Percentiles rank a stretch among this genome's conserved stretches.
Conservation (phyloP, 2,329 filamentous ascomycete species). For the Diaporthe ampelina region DNA sequence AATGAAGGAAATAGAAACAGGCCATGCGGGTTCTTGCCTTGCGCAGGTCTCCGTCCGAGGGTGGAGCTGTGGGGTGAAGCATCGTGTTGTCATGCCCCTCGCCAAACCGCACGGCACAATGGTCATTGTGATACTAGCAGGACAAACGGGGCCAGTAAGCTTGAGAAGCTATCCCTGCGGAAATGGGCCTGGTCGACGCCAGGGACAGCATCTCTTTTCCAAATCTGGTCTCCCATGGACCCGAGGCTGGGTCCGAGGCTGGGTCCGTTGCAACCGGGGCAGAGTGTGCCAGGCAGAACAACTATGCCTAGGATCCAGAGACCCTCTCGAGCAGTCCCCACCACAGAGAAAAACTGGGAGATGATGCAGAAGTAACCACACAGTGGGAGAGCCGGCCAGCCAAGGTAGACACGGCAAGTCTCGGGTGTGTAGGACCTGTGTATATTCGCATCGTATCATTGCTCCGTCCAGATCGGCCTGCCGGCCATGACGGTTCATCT, state of each 20-base stretch:
- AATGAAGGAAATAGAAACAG: background rate
- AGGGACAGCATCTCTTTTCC: constrained; percentile 6
- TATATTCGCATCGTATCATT: constrained; percentile 22
- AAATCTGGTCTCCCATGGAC: constrained; percentile 19
- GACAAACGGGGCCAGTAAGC: background rate
- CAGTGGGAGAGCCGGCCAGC: constrained; percentile 29
- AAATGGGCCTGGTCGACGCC: background rate
- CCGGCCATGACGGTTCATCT: constrained; percentile 28
- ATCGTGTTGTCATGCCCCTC: constrained; percentile 14
- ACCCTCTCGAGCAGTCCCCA: background rate
- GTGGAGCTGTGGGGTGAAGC: constrained; percentile 26
- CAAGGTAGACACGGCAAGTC: constrained; percentile 22
- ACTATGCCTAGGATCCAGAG: background rate
- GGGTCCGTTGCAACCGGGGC: background rate
- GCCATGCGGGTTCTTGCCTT: constrained; percentile 24
- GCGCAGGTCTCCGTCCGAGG: constrained; percentile 7
- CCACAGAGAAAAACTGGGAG: background rate
- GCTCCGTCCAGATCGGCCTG: constrained; percentile 26
- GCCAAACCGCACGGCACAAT: constrained; percentile 27
- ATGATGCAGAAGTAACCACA: constrained; percentile 23
- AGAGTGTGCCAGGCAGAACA: background rate
- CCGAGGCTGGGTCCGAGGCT: constrained; percentile 29
- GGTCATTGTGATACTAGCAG: background rate
- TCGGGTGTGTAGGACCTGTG: constrained; percentile 22
- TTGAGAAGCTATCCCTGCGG: constrained; percentile 10